These are phyloP conservation scores for Hypoxylon sp. DNA, from an alignment of 2,329 filamentous ascomycete genomes.

Conservation along the genomic window DNA sequence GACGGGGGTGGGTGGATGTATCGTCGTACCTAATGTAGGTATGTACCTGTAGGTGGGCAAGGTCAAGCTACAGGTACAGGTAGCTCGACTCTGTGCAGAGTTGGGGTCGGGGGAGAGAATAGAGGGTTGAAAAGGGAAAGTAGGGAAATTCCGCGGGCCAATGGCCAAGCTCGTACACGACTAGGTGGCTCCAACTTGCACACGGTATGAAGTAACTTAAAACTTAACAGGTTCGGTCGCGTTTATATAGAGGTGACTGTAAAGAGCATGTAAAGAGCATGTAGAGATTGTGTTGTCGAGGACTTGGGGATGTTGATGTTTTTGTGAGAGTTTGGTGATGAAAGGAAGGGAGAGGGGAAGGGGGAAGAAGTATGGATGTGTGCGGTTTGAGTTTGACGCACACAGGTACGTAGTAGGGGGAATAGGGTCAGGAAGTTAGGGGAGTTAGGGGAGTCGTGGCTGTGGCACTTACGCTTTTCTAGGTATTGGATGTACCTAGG, in stretches of 20 bases:
- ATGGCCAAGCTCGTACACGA: conserved; percentile 9
- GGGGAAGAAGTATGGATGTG: conserved; percentile 9
- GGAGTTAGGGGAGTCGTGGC: conserved; percentile 2
- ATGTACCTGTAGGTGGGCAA: no score
- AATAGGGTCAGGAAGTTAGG: neutral
- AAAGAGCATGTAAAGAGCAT: no score
- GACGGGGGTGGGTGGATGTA: conserved; percentile 1
- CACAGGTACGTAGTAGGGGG: conserved; percentile 16
- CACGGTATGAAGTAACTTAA: conserved; percentile 16
- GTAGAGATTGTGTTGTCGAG: neutral
- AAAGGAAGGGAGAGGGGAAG: conserved; percentile 22
- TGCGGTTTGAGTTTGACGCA: conserved; percentile 18
- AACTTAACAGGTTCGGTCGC: conserved; percentile 15
- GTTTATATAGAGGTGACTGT: conserved; percentile 7
- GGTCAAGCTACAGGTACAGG: conserved; percentile 9
- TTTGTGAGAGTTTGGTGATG: conserved; percentile 17
- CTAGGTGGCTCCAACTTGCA: conserved; percentile 30
- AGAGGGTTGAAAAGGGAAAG: conserved; percentile 30
- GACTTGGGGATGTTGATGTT: conserved; percentile 1
- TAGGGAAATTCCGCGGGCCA: conserved; percentile 26
- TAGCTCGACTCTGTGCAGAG: conserved; percentile 4
- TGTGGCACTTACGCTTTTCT: conserved; percentile 20
- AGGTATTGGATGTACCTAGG: neutral
- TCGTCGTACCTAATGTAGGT: conserved; percentile 9
- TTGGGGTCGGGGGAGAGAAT: conserved; percentile 20